These are phyloP conservation scores for Aspergillus bridgeri DNA, from an alignment of 495 filamentous ascomycete genomes.

Conservation along the genomic window DNA sequence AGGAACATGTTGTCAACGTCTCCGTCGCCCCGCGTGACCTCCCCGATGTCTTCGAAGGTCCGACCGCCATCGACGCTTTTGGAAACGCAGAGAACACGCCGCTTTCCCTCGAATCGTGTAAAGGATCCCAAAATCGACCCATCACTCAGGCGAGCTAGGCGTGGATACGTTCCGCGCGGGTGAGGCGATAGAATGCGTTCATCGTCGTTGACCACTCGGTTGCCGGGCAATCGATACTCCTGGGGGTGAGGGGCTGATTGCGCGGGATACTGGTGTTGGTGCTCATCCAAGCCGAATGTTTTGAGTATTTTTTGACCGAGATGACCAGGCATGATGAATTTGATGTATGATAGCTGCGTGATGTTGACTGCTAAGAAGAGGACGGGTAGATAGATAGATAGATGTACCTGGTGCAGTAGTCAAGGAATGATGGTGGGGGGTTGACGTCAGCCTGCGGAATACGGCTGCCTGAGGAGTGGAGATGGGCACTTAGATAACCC, in stretches of 20 bases:
- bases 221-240: slow-evolving; percentile 18
- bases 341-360: background rate
- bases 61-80: slow-evolving; percentile 36
- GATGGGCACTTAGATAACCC: too few relatives aligned
- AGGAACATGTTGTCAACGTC: slow-evolving; percentile 61
- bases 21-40: slow-evolving; percentile 35
- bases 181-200: slow-evolving; percentile 40
- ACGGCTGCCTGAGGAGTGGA: background rate
- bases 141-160: slow-evolving; percentile 36
- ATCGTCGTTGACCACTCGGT: slow-evolving; percentile 31
- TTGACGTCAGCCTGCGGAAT: slow-evolving; percentile 2
- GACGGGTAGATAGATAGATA: background rate
- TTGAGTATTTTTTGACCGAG: slow-evolving; percentile 40
- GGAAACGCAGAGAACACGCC: slow-evolving; percentile 31
- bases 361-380: background rate
- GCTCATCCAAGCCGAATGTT: slow-evolving; percentile 24
- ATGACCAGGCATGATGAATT: slow-evolving; percentile 28
- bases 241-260: slow-evolving; percentile 3
- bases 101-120: slow-evolving; percentile 31
- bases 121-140: slow-evolving; percentile 41
- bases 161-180: slow-evolving; percentile 40
- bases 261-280: background rate
- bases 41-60: slow-evolving; percentile 33
- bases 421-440: background rate
- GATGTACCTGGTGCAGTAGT: too few relatives aligned